Conservation (phyloP, 2,329 filamentous ascomycete species). For the Beauveria brongniartii region DNA sequence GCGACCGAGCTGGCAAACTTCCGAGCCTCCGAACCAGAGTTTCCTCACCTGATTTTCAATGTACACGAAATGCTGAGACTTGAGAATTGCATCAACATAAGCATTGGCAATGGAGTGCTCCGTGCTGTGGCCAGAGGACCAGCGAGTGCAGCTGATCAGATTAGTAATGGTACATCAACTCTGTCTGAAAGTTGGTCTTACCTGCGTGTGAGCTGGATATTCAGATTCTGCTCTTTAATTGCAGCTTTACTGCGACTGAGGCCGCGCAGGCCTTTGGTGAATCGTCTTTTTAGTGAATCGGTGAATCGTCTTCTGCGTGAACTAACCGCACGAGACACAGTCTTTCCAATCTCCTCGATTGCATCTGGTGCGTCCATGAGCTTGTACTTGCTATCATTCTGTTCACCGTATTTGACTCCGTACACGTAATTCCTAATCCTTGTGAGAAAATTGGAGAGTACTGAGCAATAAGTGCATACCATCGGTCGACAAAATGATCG, state of each 20-base stretch:
- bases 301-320: constrained; percentile 36
- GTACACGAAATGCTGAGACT: constrained; percentile 66
- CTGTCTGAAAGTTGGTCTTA: constrained; percentile 14
- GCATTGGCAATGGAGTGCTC: constrained; percentile 81
- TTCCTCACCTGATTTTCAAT: constrained; percentile 60
- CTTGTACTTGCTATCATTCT: constrained; percentile 17
- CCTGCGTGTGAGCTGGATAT: constrained; percentile 47
- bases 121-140: constrained; percentile 43
- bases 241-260: constrained; percentile 28
- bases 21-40: background rate
- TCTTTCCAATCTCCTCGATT: background rate
- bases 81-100: constrained; percentile 63
- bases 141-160: constrained; percentile 34
- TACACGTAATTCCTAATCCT: constrained; percentile 67
- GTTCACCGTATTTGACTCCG: constrained; percentile 63
- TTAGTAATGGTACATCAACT: background rate
- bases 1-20: background rate
- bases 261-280: constrained; percentile 31
- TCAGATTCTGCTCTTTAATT: constrained; percentile 20
- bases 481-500: constrained; percentile 74
- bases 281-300: constrained; percentile 33
- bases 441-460: constrained; percentile 18
- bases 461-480: constrained; percentile 36
- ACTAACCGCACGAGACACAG: constrained; percentile 27
- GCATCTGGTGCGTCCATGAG: constrained; percentile 10